Percentiles rank a stretch among this genome's conserved stretches.
phyloP scores from a whole-genome alignment of 2,329 filamentous ascomycete genomes.

The Verticillium longisporum region DNA sequence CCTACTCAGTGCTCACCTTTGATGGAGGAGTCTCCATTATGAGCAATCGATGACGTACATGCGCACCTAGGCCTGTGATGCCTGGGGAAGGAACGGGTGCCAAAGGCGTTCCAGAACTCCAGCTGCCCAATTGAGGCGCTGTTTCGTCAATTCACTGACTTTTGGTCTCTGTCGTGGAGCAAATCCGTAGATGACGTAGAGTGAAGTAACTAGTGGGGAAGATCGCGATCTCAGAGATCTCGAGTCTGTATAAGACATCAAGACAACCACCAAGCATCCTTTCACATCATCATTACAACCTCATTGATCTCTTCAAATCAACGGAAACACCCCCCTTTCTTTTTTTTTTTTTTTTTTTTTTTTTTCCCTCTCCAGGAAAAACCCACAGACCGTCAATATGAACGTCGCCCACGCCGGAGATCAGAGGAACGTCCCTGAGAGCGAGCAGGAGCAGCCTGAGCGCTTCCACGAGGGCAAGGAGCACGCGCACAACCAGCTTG shows the following conservation, averaged over 20 bases:
- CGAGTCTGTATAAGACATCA: neutral
- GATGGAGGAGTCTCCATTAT: neutral
- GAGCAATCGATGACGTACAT: neutral
- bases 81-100: neutral
- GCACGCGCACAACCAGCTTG: constrained; percentile 60
- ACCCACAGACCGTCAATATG: constrained; percentile 17
- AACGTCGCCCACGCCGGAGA: constrained; percentile 55
- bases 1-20: neutral
- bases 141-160: neutral
- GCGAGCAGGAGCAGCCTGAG: constrained; percentile 41
- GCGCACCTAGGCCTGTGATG: neutral
- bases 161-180: neutral
- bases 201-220: neutral
- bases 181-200: neutral
- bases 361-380: neutral
- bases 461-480: constrained; percentile 67
- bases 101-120: neutral
- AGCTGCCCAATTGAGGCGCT: neutral
- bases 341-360: no score
- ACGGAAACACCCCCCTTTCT: neutral
- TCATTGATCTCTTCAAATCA: neutral
- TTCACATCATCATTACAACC: neutral
- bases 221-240: neutral
- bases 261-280: neutral
- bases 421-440: constrained; percentile 58